Evolutionary conservation across 225 moss, liverwort and hornwort species (phyloP).

Genomic region (Ulota crispa): DNA sequence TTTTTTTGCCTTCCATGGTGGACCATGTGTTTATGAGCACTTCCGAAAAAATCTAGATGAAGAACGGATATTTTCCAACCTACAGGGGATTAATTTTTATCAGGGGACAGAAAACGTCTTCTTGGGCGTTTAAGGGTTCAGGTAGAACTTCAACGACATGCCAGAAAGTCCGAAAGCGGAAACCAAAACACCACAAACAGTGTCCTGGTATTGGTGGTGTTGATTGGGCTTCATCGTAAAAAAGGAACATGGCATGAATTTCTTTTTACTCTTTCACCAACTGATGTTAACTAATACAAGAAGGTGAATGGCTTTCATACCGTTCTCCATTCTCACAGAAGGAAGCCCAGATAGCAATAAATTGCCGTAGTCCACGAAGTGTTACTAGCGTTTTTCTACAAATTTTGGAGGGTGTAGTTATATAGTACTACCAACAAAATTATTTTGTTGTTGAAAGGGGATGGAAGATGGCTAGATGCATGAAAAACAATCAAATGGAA

Average conservation of each 20-base stretch:
- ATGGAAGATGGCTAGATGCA: not conserved
- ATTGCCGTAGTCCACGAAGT: not conserved
- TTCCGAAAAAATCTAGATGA: too few species aligned
- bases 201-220: too few species aligned
- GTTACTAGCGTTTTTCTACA: not conserved
- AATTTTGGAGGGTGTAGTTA: not conserved
- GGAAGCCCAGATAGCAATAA: not conserved
- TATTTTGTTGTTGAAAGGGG: not conserved
- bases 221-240: not conserved
- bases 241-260: not conserved
- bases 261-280: too few species aligned
- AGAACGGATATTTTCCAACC: too few species aligned
- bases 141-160: too few species aligned
- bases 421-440: not conserved
- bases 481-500: not conserved
- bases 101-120: too few species aligned
- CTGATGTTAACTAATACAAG: not conserved
- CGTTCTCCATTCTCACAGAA: constrained; percentile 1
- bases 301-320: not conserved
- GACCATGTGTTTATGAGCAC: too few species aligned
- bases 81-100: too few species aligned
- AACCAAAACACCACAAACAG: too few species aligned
- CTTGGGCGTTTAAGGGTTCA: too few species aligned
- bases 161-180: too few species aligned
- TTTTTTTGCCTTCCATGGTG: too few species aligned